Evolutionary conservation across 2,329 filamentous ascomycete genomes (phyloP), one percentile per base, ranked within the genome.

Genomic region (Aspergillus clavatus): DNA sequence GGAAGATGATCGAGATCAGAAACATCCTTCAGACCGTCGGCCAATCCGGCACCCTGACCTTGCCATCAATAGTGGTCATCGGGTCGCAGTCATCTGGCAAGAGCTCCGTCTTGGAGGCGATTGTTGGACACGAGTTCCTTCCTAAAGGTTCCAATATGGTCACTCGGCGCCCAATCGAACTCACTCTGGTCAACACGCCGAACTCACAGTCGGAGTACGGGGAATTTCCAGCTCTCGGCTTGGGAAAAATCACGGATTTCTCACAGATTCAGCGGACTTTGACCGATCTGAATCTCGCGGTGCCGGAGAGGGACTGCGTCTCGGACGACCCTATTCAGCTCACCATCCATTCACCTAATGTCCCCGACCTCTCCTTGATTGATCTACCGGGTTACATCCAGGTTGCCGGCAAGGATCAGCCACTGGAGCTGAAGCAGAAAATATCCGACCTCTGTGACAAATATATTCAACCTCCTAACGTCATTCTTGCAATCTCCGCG

Each of bases 81-180:
- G 93, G 93, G 19, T 98, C 93, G 2, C 93, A 98, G 65, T 98
- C 93, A 0, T 97, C 93, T 0, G 93, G 93, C 31, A 98, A 98
- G 73, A 97, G 91, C 62, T 98, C 93, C 1, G 93, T 98, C 1
- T 69, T 98, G 38, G 93, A 98, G 67, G 88, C 93, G 16, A 95
- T 98, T 50, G 94, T 98, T 43, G 94, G 93, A 4, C 93, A 98
- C 62, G 93, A 98, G 59, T 98, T 98, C 56, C 72, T 98, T 37
- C 94, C 93, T 5, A 98, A 98, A 68, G 93, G 93, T n/a, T 84
- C 84, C 33, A 98, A 98, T 61, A 98, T 98, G 93, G 93, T 98
- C 40, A 98, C 93, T 7, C 80, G 94, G 31, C 79, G 93, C 48
- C 93, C 93, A 0, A 98, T 98, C 63, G 93, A 98, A 69, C 77